Conservation (phyloP, 1,284 basidiomycete genomes). For the Ganoderma resinaceum region DNA sequence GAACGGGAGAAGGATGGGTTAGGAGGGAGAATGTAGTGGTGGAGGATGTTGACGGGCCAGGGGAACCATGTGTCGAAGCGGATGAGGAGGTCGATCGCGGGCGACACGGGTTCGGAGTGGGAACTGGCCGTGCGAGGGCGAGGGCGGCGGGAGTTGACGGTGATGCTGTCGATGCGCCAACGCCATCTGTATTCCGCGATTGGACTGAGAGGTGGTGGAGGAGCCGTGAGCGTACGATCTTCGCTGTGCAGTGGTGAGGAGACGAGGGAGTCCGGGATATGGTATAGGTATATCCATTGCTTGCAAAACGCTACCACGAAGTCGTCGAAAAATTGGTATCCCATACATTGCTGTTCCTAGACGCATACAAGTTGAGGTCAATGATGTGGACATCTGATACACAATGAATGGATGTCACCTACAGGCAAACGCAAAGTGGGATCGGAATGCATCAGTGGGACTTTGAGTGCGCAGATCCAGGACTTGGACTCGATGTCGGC, state of each 20-base stretch:
- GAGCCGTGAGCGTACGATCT: background rate
- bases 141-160: conserved; percentile 41
- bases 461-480: conserved; percentile 28
- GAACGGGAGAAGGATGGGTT: conserved; percentile 46
- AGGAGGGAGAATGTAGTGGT: conserved; percentile 60
- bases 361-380: background rate
- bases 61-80: conserved; percentile 67
- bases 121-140: conserved; percentile 31
- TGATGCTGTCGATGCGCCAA: conserved; percentile 61
- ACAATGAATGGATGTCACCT: background rate
- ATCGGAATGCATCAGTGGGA: conserved; percentile 33
- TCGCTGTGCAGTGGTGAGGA: background rate
- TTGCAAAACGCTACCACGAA: conserved; percentile 40
- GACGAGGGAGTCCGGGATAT: conserved; percentile 18
- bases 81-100: conserved; percentile 57
- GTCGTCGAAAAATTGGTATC: conserved; percentile 46
- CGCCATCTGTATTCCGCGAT: conserved; percentile 54
- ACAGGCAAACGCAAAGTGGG: conserved; percentile 29
- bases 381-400: background rate
- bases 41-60: conserved; percentile 73
- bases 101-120: conserved; percentile 31
- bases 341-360: conserved; percentile 36
- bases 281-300: conserved; percentile 39
- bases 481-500: conserved; percentile 31
- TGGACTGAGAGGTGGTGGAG: conserved; percentile 44